These are phyloP conservation scores for Prunus yedoensis DNA, from an alignment of 331 rosid genomes.

Conservation along the genomic window DNA sequence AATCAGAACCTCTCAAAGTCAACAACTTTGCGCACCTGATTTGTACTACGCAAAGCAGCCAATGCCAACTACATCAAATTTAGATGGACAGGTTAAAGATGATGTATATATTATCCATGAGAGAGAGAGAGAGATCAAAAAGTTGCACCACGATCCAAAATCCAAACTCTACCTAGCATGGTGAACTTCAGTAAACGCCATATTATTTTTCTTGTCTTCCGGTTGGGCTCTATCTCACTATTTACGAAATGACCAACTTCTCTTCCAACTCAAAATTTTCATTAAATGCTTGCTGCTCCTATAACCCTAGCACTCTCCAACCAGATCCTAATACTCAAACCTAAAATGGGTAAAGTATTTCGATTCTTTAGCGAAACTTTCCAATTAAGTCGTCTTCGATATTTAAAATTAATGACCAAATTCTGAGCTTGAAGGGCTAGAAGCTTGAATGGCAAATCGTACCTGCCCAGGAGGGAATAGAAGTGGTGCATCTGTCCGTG, in stretches of 20 bases:
- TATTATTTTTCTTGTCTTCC: neutral
- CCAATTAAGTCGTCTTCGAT: neutral
- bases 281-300: neutral
- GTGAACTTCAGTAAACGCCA: neutral
- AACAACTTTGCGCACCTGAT: slow-evolving; percentile 53
- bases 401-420: neutral
- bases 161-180: neutral
- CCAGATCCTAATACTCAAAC: slow-evolving; percentile 4
- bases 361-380: neutral
- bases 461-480: slow-evolving; percentile 97
- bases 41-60: slow-evolving; percentile 72
- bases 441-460: neutral
- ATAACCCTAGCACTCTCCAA: slow-evolving; percentile 7
- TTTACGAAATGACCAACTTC: neutral
- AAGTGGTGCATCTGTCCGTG: slow-evolving; percentile 93
- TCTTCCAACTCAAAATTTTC: neutral
- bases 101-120: neutral
- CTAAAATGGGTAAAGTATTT: neutral
- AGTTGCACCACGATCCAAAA: neutral
- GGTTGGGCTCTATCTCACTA: neutral
- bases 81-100: slow-evolving; percentile 10
- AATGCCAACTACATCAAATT: slow-evolving; percentile 65
- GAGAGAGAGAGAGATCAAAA: neutral
- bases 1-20: slow-evolving; percentile 67
- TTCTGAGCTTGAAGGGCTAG: neutral